Conservation (phyloP, 2,329 filamentous ascomycete species). For the Gnomoniopsis sp. region DNA sequence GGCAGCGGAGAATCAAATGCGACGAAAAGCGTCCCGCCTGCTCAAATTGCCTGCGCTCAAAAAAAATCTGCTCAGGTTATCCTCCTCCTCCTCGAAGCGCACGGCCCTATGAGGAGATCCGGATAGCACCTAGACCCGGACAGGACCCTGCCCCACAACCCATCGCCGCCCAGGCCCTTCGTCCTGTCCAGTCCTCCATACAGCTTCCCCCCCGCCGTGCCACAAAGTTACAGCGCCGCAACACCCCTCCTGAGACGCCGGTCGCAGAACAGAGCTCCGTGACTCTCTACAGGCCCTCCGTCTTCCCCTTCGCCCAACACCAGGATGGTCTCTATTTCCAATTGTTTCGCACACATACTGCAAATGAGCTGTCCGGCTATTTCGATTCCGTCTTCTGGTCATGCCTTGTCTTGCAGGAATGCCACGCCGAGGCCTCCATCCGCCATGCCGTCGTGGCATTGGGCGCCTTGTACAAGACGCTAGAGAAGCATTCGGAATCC, state of each 20-base stretch:
- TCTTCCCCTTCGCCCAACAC: conserved; percentile 42
- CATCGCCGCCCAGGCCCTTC: conserved; percentile 19
- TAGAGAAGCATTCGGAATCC: conserved; percentile 55
- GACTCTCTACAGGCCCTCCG: conserved; percentile 41
- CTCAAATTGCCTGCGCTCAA: conserved; percentile 56
- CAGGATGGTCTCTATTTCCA: conserved; percentile 59
- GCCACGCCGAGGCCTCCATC: conserved; percentile 58
- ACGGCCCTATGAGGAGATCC: conserved; percentile 43
- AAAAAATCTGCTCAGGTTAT: conserved; percentile 59
- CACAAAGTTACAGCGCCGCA: conserved; percentile 28
- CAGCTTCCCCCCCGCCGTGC: conserved; percentile 20
- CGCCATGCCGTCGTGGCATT: conserved; percentile 64
- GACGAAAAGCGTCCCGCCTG: conserved; percentile 61
- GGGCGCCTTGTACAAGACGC: conserved; percentile 63
- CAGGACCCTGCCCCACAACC: conserved; percentile 13
- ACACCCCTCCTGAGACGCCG: conserved; percentile 34
- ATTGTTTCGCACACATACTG: conserved; percentile 58
- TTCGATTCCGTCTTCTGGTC: conserved; percentile 67
- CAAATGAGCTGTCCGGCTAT: conserved; percentile 62
- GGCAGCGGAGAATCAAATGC: conserved; percentile 62
- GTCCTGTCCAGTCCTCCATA: conserved; percentile 20
- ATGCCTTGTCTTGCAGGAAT: conserved; percentile 59
- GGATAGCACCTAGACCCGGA: conserved; percentile 45
- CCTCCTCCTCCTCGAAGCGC: conserved; percentile 51
- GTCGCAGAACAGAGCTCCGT: conserved; percentile 21